Percentiles rank a stretch among this genome's conserved stretches.
Evolutionary conservation across 495 filamentous ascomycete genomes (phyloP).

Genomic region (Penicillium waksmanii): DNA sequence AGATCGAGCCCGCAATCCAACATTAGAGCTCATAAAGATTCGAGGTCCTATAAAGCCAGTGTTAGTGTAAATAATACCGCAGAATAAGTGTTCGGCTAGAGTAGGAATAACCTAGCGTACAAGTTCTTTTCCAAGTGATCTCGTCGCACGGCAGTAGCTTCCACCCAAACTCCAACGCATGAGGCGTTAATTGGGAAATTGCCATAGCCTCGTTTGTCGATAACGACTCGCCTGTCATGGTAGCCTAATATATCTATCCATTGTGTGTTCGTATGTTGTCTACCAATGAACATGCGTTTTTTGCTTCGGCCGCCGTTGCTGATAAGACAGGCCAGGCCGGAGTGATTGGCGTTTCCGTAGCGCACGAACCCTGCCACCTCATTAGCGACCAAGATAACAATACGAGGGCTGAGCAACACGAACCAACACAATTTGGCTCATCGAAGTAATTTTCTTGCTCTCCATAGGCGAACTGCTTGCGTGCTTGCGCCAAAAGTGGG

Average conservation of each 20-base stretch:
- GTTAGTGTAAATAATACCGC: not conserved
- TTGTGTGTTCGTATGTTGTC: slow-evolving; percentile 54
- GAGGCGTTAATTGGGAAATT: slow-evolving; percentile 55
- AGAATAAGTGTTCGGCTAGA: not conserved
- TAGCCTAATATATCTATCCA: slow-evolving; percentile 68
- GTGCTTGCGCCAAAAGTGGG: slow-evolving; percentile 62
- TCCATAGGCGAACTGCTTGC: slow-evolving; percentile 73
- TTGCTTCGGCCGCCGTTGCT: slow-evolving; percentile 51
- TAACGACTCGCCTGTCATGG: slow-evolving; percentile 45
- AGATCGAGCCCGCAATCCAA: no score
- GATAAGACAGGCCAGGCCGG: slow-evolving; percentile 62
- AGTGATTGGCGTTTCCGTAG: slow-evolving; percentile 57
- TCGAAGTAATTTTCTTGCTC: slow-evolving; percentile 71
- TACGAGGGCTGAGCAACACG: slow-evolving; percentile 8
- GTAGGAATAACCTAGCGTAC: slow-evolving; percentile 25
- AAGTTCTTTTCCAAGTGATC: slow-evolving; percentile 44
- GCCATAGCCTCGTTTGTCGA: slow-evolving; percentile 59
- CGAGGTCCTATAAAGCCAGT: not conserved
- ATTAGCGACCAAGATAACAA: slow-evolving; percentile 14
- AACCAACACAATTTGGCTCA: slow-evolving; percentile 65
- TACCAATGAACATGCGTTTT: slow-evolving; percentile 67
- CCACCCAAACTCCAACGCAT: slow-evolving; percentile 65
- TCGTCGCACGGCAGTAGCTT: slow-evolving; percentile 55
- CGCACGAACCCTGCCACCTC: slow-evolving; percentile 57
- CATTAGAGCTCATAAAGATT: not conserved